These are phyloP conservation scores for Fusarium keratoplasticum DNA, from an alignment of 2,329 filamentous ascomycete genomes.

Conservation along the genomic window DNA sequence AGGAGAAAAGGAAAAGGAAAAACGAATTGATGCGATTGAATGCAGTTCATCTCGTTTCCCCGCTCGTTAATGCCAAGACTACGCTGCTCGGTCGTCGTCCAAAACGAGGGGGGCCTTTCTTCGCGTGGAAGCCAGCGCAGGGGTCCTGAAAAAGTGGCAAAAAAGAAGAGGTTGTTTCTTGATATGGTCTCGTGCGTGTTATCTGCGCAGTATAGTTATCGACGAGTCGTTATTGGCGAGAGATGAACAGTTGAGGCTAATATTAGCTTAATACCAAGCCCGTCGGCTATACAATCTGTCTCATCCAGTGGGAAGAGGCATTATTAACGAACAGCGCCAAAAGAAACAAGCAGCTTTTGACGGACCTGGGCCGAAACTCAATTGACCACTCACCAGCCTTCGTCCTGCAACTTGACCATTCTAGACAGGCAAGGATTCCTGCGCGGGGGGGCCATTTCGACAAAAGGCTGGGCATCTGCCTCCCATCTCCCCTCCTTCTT, in stretches of 20 bases:
- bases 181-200: slow-evolving; percentile 32
- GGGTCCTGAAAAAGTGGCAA: not conserved
- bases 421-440: slow-evolving; percentile 18
- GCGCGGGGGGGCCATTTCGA: not conserved
- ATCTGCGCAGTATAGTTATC: not conserved
- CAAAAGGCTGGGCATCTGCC: slow-evolving; percentile 2
- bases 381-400: slow-evolving; percentile 5
- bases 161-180: slow-evolving; percentile 1
- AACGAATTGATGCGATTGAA: not conserved
- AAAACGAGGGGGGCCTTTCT: slow-evolving; percentile 22
- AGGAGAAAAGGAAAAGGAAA: not conserved
- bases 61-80: slow-evolving; percentile 25
- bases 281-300: not conserved
- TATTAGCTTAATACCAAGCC: slow-evolving; percentile 5
- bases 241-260: not conserved
- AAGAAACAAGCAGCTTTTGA: not conserved
- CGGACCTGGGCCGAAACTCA: not conserved
- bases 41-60: not conserved
- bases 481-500: slow-evolving; percentile 2
- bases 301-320: not conserved
- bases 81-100: slow-evolving; percentile 1
- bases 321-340: not conserved
- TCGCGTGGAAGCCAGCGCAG: not conserved
- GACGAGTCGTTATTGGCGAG: slow-evolving; percentile 1
- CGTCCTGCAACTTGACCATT: slow-evolving; percentile 13